phyloP scores from a whole-genome alignment of 179 eudicot genomes.

The Beta macrorhiza region DNA sequence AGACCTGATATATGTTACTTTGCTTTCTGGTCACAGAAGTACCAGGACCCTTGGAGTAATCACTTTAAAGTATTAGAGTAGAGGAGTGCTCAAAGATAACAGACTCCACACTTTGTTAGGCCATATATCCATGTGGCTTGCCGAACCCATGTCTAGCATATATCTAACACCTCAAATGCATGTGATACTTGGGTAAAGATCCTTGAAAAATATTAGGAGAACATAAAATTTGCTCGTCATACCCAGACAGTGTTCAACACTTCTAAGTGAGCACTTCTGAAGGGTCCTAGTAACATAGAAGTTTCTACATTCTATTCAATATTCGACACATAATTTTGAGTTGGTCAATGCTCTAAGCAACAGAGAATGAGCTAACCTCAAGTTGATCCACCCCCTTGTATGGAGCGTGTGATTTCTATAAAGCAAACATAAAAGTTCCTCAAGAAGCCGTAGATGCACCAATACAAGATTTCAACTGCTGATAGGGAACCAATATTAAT shows the following conservation, averaged over 20 bases:
- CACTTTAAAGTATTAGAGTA: not conserved
- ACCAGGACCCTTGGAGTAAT: not conserved
- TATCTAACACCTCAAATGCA: not conserved
- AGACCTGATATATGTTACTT: not conserved
- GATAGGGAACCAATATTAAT: not conserved
- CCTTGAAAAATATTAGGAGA: not conserved
- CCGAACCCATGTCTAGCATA: not conserved
- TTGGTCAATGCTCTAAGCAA: not conserved
- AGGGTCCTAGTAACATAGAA: not conserved
- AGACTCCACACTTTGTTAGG: not conserved
- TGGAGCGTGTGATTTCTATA: not conserved
- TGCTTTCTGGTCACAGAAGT: not conserved
- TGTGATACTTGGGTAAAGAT: not conserved
- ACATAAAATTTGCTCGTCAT: not conserved
- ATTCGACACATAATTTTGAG: not conserved
- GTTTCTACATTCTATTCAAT: no score
- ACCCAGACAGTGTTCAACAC: not conserved
- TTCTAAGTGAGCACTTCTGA: not conserved
- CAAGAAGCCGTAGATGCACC: not conserved
- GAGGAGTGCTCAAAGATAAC: not conserved
- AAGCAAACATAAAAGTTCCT: not conserved
- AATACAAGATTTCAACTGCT: not conserved
- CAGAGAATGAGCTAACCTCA: not conserved
- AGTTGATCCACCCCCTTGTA: not conserved
- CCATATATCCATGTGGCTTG: not conserved